Evolutionary conservation across 805 yeast genomes (phyloP).

Genomic region (Lipomyces chichibuensis): DNA sequence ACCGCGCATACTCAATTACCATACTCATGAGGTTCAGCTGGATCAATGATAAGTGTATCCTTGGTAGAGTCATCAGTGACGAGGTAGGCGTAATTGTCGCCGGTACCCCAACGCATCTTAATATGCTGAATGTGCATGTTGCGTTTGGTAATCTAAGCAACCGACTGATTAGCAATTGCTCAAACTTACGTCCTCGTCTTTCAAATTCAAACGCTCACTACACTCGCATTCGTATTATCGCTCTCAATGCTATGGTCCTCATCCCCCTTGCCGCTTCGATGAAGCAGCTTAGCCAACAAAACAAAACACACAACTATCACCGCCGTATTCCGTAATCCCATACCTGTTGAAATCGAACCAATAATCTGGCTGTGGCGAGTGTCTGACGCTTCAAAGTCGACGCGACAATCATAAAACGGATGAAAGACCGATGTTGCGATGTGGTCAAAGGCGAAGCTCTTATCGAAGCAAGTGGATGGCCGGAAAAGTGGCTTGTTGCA

Average conservation of each 20-base stretch:
- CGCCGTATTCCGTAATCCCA: conserved; percentile 1
- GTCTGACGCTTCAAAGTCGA: background rate
- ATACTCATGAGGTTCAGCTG: conserved; percentile 80
- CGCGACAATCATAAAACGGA: conserved; percentile 1
- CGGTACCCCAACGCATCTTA: conserved; percentile 94
- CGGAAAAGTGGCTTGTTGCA: too few relatives aligned
- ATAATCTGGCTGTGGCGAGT: background rate
- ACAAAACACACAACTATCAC: background rate
- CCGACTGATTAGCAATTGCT: conserved; percentile 2
- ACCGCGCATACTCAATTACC: conserved; percentile 17
- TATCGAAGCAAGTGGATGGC: too few relatives aligned
- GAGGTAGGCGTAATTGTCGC: conserved; percentile 88
- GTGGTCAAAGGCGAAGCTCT: background rate
- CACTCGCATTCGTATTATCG: background rate
- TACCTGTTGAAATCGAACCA: conserved; percentile 2
- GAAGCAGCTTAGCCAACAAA: background rate
- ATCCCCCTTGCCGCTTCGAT: background rate
- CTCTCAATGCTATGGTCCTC: background rate
- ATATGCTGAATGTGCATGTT: conserved; percentile 80
- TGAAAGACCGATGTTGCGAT: background rate
- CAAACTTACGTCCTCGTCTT: background rate
- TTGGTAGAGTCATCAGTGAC: conserved; percentile 67
- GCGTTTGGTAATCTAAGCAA: conserved; percentile 39
- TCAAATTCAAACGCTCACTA: background rate
- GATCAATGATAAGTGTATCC: conserved; percentile 84